Evolutionary conservation across 2,329 filamentous ascomycete species (phyloP).

Genomic region (Colletotrichum nymphaeae): DNA sequence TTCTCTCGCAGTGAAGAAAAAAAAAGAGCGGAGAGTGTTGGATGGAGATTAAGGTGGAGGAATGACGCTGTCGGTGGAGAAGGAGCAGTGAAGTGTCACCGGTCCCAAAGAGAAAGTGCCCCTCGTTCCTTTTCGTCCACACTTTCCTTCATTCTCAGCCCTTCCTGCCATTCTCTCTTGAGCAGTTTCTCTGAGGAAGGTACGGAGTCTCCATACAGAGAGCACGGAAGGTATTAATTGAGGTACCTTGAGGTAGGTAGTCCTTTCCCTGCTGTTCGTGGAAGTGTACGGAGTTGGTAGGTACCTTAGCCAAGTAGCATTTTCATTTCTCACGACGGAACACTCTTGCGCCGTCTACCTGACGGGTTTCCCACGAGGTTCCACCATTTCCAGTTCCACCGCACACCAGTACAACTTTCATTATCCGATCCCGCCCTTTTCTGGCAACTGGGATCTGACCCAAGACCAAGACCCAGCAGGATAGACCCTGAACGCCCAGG

Average conservation of each 20-base stretch:
- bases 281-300: too few relatives aligned
- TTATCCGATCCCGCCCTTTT: conserved; percentile 1
- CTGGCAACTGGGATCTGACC: background rate
- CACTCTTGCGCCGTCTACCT: background rate
- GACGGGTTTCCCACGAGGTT: too few relatives aligned
- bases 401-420: conserved; percentile 18
- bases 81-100: conserved; percentile 29
- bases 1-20: too few relatives aligned
- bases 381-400: conserved; percentile 16
- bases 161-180: too few relatives aligned
- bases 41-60: conserved; percentile 32
- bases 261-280: too few relatives aligned
- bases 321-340: background rate
- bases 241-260: too few relatives aligned
- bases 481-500: conserved; percentile 1
- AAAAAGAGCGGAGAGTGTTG: conserved; percentile 19
- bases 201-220: too few relatives aligned
- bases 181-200: too few relatives aligned
- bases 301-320: too few relatives aligned
- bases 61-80: conserved; percentile 32
- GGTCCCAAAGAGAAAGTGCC: background rate
- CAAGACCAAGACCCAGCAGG: background rate
- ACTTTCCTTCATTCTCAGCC: too few relatives aligned
- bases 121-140: background rate
- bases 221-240: too few relatives aligned